A percentile compares a stretch with the other conserved stretches of the same genome.
Conservation (phyloP, 345 rosid species). For the Aurinia saxatilis region DNA sequence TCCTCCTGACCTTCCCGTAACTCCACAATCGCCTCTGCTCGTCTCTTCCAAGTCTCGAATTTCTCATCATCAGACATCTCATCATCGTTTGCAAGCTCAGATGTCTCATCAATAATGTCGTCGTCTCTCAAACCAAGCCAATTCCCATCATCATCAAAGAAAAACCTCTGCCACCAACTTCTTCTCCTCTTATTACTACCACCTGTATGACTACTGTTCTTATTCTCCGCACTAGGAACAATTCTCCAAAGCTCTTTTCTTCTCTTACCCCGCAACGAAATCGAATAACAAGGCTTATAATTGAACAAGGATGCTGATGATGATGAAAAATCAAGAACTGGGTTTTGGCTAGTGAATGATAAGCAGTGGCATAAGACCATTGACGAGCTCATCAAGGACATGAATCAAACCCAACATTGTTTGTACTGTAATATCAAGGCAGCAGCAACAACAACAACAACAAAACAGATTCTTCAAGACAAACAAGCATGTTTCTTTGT, state of each 20-base stretch:
- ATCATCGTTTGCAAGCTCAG: conserved; percentile 31
- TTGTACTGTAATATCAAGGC: conserved; percentile 15
- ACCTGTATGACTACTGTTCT: conserved; percentile 14
- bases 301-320: neutral
- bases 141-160: conserved; percentile 75
- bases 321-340: neutral
- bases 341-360: conserved; percentile 30
- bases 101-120: conserved; percentile 39
- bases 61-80: conserved; percentile 50
- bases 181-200: conserved; percentile 37
- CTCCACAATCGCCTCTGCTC: conserved; percentile 89
- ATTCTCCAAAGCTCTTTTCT: conserved; percentile 36
- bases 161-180: conserved; percentile 83
- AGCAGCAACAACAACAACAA: too few relatives aligned
- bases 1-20: conserved; percentile 79
- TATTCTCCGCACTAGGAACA: conserved; percentile 38
- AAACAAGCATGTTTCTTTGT: conserved; percentile 18
- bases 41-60: conserved; percentile 87
- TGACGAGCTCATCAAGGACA: conserved; percentile 69
- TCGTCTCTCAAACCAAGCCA: conserved; percentile 79
- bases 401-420: conserved; percentile 43
- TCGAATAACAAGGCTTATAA: conserved; percentile 15
- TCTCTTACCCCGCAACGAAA: conserved; percentile 24
- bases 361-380: conserved; percentile 42
- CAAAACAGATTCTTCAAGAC: conserved; percentile 11